phyloP scores from a whole-genome alignment of 2,329 filamentous ascomycete species.

The Cordyceps tenuipes region DNA sequence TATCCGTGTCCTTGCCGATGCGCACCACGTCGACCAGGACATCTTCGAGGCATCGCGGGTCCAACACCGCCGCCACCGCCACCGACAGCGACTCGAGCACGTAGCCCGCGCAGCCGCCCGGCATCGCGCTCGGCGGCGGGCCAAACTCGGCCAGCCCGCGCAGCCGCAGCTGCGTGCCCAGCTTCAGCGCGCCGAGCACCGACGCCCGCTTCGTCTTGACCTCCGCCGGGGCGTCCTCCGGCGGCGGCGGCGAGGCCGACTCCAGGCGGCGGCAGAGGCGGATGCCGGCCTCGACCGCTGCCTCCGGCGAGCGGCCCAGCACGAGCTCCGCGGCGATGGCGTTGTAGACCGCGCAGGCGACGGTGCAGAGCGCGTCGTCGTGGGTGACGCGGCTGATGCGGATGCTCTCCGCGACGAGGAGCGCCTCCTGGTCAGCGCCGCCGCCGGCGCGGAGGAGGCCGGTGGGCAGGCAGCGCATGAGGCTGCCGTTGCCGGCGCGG shows the following conservation, averaged over 20 bases:
- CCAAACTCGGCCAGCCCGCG: slow-evolving; percentile 24
- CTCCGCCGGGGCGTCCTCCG: neutral
- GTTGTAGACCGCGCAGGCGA: slow-evolving; percentile 34
- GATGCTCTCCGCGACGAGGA: slow-evolving; percentile 25
- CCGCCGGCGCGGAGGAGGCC: slow-evolving; percentile 30
- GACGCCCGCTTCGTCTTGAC: neutral
- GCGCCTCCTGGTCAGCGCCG: slow-evolving; percentile 10
- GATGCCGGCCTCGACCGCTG: slow-evolving; percentile 24
- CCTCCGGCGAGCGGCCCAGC: slow-evolving; percentile 15
- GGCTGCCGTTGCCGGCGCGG: slow-evolving; percentile 35
- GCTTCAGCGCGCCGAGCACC: slow-evolving; percentile 21
- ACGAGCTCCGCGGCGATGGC: slow-evolving; percentile 27
- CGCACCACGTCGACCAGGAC: slow-evolving; percentile 37
- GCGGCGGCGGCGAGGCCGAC: neutral
- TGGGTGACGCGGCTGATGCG: slow-evolving; percentile 33
- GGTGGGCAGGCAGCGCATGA: slow-evolving; percentile 41
- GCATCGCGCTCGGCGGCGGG: slow-evolving; percentile 19
- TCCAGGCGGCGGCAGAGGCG: slow-evolving; percentile 18
- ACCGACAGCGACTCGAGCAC: slow-evolving; percentile 35
- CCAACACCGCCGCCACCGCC: slow-evolving; percentile 34
- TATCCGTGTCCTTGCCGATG: slow-evolving; percentile 37
- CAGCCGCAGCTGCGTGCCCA: slow-evolving; percentile 21
- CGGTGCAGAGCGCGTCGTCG: slow-evolving; percentile 27
- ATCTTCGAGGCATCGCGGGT: slow-evolving; percentile 32
- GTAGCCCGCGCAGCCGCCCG: slow-evolving; percentile 27